These are phyloP conservation scores for Metrosideros polymorpha DNA, from an alignment of 441 rosid species.

Conservation along the genomic window DNA sequence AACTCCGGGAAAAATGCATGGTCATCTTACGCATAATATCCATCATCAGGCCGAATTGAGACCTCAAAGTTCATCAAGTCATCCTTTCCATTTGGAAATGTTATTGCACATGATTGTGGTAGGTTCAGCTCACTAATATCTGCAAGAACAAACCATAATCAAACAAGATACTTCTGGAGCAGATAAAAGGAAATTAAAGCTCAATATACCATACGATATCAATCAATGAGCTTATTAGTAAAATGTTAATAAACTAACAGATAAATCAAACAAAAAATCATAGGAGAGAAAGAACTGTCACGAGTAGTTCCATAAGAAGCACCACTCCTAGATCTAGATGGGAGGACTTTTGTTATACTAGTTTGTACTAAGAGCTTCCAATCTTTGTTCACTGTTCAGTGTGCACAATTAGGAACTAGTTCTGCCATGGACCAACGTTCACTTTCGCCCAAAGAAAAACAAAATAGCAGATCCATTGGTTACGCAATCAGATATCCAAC, in stretches of 20 bases:
- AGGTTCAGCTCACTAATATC: slow-evolving; percentile 89
- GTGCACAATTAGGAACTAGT: background rate
- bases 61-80: slow-evolving; percentile 91
- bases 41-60: slow-evolving; percentile 86
- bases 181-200: background rate
- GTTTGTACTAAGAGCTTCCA: background rate
- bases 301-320: background rate
- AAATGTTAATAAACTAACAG: background rate
- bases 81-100: slow-evolving; percentile 86
- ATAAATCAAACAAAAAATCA: background rate
- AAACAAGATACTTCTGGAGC: background rate
- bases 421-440: background rate
- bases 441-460: background rate
- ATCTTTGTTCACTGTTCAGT: background rate
- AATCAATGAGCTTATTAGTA: background rate
- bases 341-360: background rate
- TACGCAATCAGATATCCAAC: background rate
- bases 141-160: slow-evolving; percentile 9
- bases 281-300: background rate
- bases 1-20: background rate
- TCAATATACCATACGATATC: background rate
- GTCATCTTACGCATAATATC: slow-evolving; percentile 67
- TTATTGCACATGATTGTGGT: slow-evolving; percentile 62
- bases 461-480: background rate
- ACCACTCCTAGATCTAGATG: background rate